Conservation (phyloP, 352 stramenopile species). For the Thalassiosira delicatula region DNA sequence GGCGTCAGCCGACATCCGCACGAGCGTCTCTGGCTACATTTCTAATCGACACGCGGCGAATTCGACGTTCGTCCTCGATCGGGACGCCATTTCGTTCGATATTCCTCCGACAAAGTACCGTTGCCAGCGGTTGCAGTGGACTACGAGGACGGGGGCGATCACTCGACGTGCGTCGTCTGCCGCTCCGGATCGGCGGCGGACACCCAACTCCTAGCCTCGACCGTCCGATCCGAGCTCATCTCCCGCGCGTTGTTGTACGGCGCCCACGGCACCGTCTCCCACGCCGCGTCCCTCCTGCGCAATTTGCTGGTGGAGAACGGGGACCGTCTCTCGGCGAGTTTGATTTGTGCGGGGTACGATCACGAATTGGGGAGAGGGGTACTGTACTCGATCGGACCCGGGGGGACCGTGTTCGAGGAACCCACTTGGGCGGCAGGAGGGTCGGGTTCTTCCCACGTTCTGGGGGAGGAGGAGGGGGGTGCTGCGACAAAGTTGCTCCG, state of each 20-base stretch:
- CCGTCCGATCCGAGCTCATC: constrained; percentile 56
- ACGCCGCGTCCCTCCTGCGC: constrained; percentile 71
- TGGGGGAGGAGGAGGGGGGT: constrained; percentile 39
- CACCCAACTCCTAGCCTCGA: constrained; percentile 73
- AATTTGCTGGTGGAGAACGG: constrained; percentile 47
- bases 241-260: constrained; percentile 51
- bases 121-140: no score
- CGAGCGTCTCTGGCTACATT: constrained; percentile 72
- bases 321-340: constrained; percentile 57
- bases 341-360: constrained; percentile 80
- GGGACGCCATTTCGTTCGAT: constrained; percentile 45
- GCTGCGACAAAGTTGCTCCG: no score
- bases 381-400: constrained; percentile 70
- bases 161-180: constrained; percentile 71
- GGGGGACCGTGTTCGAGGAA: constrained; percentile 71
- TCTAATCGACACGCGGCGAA: constrained; percentile 80
- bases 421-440: constrained; percentile 66
- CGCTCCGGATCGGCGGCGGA: constrained; percentile 80
- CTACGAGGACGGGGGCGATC: no score
- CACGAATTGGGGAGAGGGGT: constrained; percentile 39
- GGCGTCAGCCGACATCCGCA: constrained; percentile 78
- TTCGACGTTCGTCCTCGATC: constrained; percentile 67
- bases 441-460: constrained; percentile 74
- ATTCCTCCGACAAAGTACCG: no score
- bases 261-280: constrained; percentile 52